phyloP scores from a whole-genome alignment of 148 eudicot genomes.

The Amaranthus palmeri region DNA sequence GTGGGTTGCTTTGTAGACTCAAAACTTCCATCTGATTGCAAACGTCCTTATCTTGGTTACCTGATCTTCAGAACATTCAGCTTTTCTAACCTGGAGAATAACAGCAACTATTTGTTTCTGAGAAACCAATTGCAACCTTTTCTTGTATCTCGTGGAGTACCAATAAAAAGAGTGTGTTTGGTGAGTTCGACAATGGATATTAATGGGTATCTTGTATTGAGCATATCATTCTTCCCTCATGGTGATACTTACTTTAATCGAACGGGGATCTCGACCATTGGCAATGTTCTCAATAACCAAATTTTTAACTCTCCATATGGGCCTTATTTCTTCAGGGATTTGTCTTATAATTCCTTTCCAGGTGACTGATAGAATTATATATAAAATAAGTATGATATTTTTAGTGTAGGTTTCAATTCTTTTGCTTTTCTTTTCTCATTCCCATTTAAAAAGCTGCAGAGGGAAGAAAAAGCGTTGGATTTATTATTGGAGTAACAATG shows the following conservation, averaged over 20 bases:
- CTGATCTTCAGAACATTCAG: conserved; percentile 46
- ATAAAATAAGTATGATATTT: not conserved
- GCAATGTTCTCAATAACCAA: conserved; percentile 50
- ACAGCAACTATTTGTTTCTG: conserved; percentile 36
- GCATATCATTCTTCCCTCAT: conserved; percentile 48
- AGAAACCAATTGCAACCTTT: conserved; percentile 32
- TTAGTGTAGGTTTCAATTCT: not conserved
- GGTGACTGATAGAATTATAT: conserved; percentile 29
- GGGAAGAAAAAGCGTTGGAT: conserved; percentile 28
- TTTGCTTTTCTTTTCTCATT: not conserved
- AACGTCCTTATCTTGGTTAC: conserved; percentile 55
- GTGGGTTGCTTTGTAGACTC: conserved; percentile 37
- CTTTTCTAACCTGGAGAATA: conserved; percentile 52
- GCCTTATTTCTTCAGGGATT: conserved; percentile 49
- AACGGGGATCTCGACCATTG: conserved; percentile 43
- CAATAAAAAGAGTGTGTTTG: conserved; percentile 47
- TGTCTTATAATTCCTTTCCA: conserved; percentile 43
- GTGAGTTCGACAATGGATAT: conserved; percentile 35
- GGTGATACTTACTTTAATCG: conserved; percentile 47
- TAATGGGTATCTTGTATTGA: conserved; percentile 35
- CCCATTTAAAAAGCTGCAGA: conserved; percentile 25
- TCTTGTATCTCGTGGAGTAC: conserved; percentile 32
- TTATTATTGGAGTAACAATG: conserved; percentile 42
- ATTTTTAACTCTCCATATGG: conserved; percentile 41
- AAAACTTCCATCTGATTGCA: conserved; percentile 41